A percentile compares a stretch with the other conserved stretches of the same genome.
Evolutionary conservation across 140 eudicot species (phyloP).

Genomic region (Oenanthe javanica): DNA sequence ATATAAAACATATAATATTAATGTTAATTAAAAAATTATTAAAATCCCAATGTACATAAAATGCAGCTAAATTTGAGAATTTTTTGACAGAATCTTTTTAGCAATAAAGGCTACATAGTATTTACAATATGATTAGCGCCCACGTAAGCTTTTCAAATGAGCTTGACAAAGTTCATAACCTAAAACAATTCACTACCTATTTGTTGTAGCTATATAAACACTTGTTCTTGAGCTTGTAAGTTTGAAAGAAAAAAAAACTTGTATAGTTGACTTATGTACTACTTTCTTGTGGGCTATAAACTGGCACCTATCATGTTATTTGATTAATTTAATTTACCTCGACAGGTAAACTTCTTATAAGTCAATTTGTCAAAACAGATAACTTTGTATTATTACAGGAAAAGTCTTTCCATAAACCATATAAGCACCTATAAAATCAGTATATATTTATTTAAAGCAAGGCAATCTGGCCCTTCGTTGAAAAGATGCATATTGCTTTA

Average conservation of each 20-base stretch:
- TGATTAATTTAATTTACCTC: not conserved
- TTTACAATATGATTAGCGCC: not conserved
- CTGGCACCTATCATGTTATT: not conserved
- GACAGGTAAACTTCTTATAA: not conserved
- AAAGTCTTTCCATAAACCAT: not conserved
- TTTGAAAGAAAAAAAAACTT: not conserved
- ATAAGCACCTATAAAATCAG: not conserved
- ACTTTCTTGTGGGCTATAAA: not conserved
- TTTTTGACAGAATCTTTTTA: not conserved
- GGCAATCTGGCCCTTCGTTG: no score
- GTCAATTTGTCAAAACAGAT: not conserved
- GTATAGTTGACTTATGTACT: not conserved
- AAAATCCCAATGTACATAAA: not conserved
- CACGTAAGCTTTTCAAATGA: not conserved
- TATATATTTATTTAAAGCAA: no score
- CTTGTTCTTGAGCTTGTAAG: not conserved
- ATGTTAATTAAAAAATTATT: no score
- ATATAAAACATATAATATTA: not conserved
- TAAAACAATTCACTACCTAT: not conserved
- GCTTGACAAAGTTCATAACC: not conserved
- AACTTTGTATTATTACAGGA: not conserved
- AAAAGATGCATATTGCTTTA: not conserved
- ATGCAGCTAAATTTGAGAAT: not conserved
- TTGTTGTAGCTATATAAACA: not conserved
- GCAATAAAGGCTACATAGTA: not conserved